phyloP scores from a whole-genome alignment of 805 yeast genomes.

The Barnettozyma californica region DNA sequence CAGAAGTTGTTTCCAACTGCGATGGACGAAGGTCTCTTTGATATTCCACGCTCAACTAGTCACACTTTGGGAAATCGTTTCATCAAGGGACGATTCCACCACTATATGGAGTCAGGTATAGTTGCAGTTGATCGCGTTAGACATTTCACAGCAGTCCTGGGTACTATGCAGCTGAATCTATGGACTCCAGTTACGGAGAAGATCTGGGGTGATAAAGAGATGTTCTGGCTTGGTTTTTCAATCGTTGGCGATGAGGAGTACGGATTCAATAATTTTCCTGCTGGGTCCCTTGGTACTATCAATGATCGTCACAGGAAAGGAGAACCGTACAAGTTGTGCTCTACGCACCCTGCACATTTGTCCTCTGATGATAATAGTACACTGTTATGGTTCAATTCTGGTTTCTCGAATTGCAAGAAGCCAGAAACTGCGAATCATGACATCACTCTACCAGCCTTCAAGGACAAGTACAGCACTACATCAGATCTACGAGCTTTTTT shows the following conservation, averaged over 20 bases:
- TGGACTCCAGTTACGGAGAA: conserved; percentile 38
- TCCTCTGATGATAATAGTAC: conserved; percentile 41
- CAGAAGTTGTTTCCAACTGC: conserved; percentile 38
- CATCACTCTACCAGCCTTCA: conserved; percentile 24
- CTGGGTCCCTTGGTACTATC: conserved; percentile 50
- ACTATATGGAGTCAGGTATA: conserved; percentile 41
- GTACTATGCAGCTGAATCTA: conserved; percentile 34
- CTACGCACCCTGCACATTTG: conserved; percentile 35
- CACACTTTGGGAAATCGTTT: conserved; percentile 35
- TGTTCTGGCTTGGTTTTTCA: conserved; percentile 59
- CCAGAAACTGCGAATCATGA: conserved; percentile 29
- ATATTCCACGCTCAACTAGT: conserved; percentile 31
- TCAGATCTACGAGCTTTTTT: conserved; percentile 31
- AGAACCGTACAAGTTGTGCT: conserved; percentile 49
- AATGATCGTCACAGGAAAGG: not conserved
- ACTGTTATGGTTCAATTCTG: conserved; percentile 56
- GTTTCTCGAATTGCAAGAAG: conserved; percentile 44
- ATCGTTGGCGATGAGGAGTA: conserved; percentile 50
- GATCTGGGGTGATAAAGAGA: conserved; percentile 64
- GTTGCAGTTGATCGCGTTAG: conserved; percentile 40
- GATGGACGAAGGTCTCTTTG: conserved; percentile 31
- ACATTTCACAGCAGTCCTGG: conserved; percentile 45
- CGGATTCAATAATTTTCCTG: conserved; percentile 44
- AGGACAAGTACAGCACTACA: conserved; percentile 4
- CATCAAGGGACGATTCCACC: conserved; percentile 33